These are phyloP conservation scores for Lepidium aucheri DNA, from an alignment of 345 rosid genomes.

Conservation along the genomic window DNA sequence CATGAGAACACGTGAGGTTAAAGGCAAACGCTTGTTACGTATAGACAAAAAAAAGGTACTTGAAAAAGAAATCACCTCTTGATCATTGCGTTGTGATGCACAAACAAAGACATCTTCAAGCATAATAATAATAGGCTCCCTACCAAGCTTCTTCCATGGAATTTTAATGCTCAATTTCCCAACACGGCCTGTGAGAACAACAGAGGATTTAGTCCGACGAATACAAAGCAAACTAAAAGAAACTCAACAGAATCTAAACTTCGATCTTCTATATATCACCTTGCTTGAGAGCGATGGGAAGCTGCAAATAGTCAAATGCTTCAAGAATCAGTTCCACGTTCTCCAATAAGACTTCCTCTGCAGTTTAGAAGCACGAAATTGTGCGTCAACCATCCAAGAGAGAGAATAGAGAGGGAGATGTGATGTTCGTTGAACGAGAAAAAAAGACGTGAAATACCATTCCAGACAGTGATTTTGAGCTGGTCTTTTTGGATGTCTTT, in stretches of 20 bases:
- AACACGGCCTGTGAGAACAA: slow-evolving; percentile 39
- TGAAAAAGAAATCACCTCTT: slow-evolving; percentile 38
- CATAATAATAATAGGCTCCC: slow-evolving; percentile 60
- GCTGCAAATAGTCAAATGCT: slow-evolving; percentile 83
- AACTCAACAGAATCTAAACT: background rate
- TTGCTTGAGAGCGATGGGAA: slow-evolving; percentile 73
- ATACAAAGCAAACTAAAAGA: background rate
- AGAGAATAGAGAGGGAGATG: background rate
- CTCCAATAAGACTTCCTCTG: slow-evolving; percentile 66
- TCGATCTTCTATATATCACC: slow-evolving; percentile 25
- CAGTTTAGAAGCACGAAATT: background rate
- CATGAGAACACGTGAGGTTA: background rate
- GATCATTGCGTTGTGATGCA: slow-evolving; percentile 64
- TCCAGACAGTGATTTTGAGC: slow-evolving; percentile 79
- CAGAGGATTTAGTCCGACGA: background rate
- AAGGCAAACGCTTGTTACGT: background rate
- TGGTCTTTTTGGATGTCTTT: slow-evolving; percentile 73
- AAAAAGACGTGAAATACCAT: slow-evolving; percentile 11
- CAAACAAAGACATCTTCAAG: slow-evolving; percentile 69
- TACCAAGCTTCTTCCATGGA: slow-evolving; percentile 78
- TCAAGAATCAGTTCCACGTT: slow-evolving; percentile 75
- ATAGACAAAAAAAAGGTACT: background rate
- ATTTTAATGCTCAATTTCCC: slow-evolving; percentile 71
- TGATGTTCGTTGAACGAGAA: background rate
- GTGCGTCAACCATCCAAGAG: background rate